These are phyloP conservation scores for Cryptosporidium meleagridis DNA, from an alignment of 169 alveolate species.

Conservation along the genomic window DNA sequence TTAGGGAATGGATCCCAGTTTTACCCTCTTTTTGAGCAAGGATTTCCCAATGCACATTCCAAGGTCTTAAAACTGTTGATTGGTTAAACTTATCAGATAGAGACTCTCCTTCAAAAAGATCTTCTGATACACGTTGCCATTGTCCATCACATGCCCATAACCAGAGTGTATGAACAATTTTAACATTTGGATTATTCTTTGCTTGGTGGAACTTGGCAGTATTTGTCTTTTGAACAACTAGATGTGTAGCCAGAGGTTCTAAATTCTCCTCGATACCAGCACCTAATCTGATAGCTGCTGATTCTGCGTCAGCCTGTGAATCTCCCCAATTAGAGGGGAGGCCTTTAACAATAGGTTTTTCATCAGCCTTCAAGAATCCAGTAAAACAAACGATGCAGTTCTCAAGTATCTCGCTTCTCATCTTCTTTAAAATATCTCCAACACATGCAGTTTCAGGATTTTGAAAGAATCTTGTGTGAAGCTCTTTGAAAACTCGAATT, in stretches of 20 bases:
- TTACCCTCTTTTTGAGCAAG: constrained; percentile 66
- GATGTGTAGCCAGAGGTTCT: constrained; percentile 88
- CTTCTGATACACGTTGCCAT: constrained; percentile 82
- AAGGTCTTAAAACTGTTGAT: constrained; percentile 89
- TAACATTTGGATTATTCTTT: constrained; percentile 79
- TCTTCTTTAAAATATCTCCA: constrained; percentile 84
- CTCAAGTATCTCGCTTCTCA: constrained; percentile 82
- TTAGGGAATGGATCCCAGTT: constrained; percentile 57
- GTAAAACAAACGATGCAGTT: constrained; percentile 89
- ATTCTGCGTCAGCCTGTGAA: constrained; percentile 90
- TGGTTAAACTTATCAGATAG: constrained; percentile 87
- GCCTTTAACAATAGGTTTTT: constrained; percentile 83
- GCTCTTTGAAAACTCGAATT: constrained; percentile 86
- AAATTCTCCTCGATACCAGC: constrained; percentile 84
- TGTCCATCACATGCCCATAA: constrained; percentile 91
- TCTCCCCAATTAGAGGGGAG: constrained; percentile 83
- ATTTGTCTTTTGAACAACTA: constrained; percentile 90
- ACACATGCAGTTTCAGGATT: constrained; percentile 88
- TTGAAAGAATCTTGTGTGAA: constrained; percentile 86
- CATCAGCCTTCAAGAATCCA: constrained; percentile 87
- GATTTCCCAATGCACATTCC: constrained; percentile 90
- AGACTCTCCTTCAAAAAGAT: constrained; percentile 88
- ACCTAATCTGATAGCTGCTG: constrained; percentile 88
- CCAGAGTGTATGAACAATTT: constrained; percentile 91
- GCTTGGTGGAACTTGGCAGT: constrained; percentile 88